phyloP scores from a whole-genome alignment of 2,329 filamentous ascomycete genomes.

The Chaetomiaceae sp. region DNA sequence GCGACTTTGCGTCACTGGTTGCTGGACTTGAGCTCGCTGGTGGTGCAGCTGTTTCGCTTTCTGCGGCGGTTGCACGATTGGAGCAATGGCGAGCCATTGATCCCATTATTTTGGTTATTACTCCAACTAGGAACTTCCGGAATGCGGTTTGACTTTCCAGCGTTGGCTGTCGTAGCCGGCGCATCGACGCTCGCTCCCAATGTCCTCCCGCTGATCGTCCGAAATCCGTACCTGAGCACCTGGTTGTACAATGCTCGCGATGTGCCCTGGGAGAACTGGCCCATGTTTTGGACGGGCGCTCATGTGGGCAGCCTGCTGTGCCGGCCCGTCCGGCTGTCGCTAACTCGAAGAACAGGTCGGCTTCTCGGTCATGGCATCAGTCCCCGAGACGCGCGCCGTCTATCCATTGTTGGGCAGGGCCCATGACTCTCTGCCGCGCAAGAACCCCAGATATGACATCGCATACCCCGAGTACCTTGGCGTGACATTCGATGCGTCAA shows the following conservation, averaged over 20 bases:
- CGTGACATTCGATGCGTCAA: conserved; percentile 46
- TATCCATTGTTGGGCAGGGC: conserved; percentile 50
- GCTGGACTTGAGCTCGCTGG: neutral
- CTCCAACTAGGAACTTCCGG: conserved; percentile 8
- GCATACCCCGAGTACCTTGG: conserved; percentile 42
- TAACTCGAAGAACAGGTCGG: conserved; percentile 37
- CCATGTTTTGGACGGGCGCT: conserved; percentile 51
- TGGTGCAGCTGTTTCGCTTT: too few relatives aligned
- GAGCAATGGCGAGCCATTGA: neutral
- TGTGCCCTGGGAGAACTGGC: conserved; percentile 77
- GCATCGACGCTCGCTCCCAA: conserved; percentile 53
- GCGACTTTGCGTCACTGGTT: neutral
- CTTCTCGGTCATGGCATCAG: conserved; percentile 46
- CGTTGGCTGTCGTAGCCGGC: conserved; percentile 36
- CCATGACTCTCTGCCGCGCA: conserved; percentile 43
- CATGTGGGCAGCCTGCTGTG: conserved; percentile 25
- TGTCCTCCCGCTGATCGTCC: conserved; percentile 53
- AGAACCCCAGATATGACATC: conserved; percentile 36
- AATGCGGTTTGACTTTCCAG: conserved; percentile 31
- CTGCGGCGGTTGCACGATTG: too few relatives aligned
- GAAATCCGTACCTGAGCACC: conserved; percentile 57
- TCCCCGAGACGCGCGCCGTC: conserved; percentile 40
- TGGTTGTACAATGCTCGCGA: conserved; percentile 65
- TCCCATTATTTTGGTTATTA: neutral
- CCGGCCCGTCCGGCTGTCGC: neutral